phyloP scores from a whole-genome alignment of 371 early-diverging fungal genomes.

The Capniomyces stellatus region DNA sequence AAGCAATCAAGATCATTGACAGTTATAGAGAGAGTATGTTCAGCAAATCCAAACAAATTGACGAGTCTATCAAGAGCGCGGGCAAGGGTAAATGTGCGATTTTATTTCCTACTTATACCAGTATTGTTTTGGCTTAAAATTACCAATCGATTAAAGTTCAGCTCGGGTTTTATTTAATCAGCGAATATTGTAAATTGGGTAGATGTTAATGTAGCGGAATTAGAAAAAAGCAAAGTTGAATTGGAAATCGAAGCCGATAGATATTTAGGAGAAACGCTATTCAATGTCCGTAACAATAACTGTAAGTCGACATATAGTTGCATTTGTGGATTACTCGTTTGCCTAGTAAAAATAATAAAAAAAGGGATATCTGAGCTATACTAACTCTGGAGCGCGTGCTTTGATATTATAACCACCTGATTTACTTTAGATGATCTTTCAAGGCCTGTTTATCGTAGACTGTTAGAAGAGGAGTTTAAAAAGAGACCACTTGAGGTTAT shows the following conservation, averaged over 20 bases:
- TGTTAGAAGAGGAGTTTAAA: constrained; percentile 42
- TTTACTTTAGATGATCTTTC: constrained; percentile 34
- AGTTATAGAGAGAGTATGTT: constrained; percentile 38
- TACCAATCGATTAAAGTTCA: too few relatives aligned
- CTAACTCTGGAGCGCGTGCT: too few relatives aligned
- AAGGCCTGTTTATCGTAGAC: constrained; percentile 49
- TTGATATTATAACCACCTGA: too few relatives aligned
- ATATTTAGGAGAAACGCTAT: constrained; percentile 46
- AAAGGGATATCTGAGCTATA: background rate
- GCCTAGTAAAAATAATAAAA: background rate
- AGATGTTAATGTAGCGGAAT: constrained; percentile 26
- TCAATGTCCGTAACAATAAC: constrained; percentile 37
- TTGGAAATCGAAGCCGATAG: constrained; percentile 50
- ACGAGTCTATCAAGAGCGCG: constrained; percentile 7
- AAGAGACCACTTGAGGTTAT: constrained; percentile 38
- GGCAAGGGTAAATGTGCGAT: constrained; percentile 17
- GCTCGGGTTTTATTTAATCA: too few relatives aligned
- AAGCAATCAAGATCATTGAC: constrained; percentile 51
- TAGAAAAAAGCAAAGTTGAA: constrained; percentile 37
- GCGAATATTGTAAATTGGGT: background rate
- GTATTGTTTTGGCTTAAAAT: too few relatives aligned
- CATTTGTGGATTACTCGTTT: background rate
- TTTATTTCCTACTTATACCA: too few relatives aligned
- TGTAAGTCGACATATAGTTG: constrained; percentile 20
- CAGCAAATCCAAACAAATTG: constrained; percentile 18